A percentile compares a stretch with the other conserved stretches of the same genome.
phyloP scores from a whole-genome alignment of 2,329 filamentous ascomycete genomes.

The Verticillium albo-atrum region DNA sequence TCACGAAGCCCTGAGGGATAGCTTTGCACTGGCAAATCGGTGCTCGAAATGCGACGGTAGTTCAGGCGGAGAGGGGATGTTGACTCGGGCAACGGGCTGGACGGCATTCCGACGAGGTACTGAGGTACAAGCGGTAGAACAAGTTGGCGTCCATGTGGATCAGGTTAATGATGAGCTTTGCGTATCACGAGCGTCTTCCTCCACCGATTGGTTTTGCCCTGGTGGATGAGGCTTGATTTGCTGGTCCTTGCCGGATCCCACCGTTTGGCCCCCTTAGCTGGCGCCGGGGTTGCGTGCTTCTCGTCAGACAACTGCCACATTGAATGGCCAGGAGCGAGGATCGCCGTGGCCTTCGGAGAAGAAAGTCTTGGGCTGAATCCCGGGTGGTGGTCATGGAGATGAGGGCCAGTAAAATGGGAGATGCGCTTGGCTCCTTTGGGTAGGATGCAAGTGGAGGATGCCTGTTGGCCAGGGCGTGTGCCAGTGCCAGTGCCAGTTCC shows the following conservation, averaged over 20 bases:
- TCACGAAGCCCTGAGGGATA: background rate
- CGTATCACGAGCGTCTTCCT: too few species aligned
- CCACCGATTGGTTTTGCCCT: background rate
- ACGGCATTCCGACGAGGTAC: background rate
- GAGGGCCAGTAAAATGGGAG: background rate
- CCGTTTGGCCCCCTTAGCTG: background rate
- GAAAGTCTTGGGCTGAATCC: background rate
- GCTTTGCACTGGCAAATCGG: background rate
- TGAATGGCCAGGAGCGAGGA: background rate
- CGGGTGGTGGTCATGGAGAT: background rate
- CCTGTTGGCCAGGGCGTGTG: background rate
- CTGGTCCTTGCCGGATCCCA: background rate
- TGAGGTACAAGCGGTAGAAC: background rate
- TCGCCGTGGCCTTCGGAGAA: background rate
- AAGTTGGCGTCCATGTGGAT: background rate
- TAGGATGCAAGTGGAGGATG: background rate
- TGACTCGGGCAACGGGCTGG: background rate
- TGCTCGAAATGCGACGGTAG: background rate
- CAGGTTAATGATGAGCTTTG: background rate
- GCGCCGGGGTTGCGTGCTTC: background rate
- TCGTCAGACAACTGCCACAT: background rate
- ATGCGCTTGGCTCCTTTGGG: background rate
- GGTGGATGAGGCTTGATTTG: background rate
- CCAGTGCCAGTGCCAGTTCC: background rate
- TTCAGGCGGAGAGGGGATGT: background rate